Evolutionary conservation across 1,139 yeast species (phyloP), one percentile per base, ranked within the genome.

Genomic region (Citeromyces hawaiiensis): DNA sequence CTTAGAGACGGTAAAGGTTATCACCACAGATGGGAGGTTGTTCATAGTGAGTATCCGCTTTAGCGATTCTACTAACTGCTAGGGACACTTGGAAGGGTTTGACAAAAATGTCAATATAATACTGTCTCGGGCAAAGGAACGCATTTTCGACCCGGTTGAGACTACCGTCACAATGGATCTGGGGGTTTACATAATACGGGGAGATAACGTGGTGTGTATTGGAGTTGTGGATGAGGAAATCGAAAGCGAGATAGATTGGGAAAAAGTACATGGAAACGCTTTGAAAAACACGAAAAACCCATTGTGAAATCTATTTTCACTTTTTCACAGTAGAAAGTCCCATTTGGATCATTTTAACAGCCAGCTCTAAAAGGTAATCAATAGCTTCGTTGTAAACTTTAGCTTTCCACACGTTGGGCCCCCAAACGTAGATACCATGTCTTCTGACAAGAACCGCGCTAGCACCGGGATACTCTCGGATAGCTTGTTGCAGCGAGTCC

Each of bases 341-440:
- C 39, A 71, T 57, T 42, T 64, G 68, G 48, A 71, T 70, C 94
- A 87, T 83, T 54, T 82, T 82, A 34, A 87, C 72, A 1, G 93
- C 95, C 50, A 87, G 60, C 49, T 85, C 96, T 52, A 91, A 63
- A 48, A 91, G 62, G 55, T 88, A 88, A 54, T 88, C 97, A 47
- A 88, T 75, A 29, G 96, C 94, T 59, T 91, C 97, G 55, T 87
- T 86, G 57, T 83, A 81, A 14, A 88, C 75, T 61, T 88, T 88
- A 39, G 96, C 96, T 59, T 87, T 86, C 85, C 94, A 83, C 10
- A 86, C 85, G 19, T 72, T 76, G 49, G 83, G 87, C 18, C 96
- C 97, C 96, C 97, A 88, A 13, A 87, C 96, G 54, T 81, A 88
- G 35, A 88, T 80, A 1, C 98, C 98, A 53, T 88, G 98, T 54